phyloP scores from a whole-genome alignment of 768 basidiomycete genomes.

The Roridomyces roridus region DNA sequence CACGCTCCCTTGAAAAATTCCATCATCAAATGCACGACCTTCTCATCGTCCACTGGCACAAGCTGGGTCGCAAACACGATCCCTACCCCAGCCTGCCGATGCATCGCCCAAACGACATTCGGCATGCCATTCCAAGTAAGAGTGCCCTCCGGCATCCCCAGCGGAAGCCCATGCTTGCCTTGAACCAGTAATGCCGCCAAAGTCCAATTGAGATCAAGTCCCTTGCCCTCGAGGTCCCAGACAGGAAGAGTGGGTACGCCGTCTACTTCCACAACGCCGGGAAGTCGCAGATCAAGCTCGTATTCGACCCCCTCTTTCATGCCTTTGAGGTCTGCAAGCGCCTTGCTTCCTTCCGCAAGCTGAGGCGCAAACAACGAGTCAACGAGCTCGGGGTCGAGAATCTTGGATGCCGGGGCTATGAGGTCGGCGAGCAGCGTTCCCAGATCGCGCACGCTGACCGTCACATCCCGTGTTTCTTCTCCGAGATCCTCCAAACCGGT shows the following conservation, averaged over 20 bases:
- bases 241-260: not conserved
- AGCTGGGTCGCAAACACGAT: conserved; percentile 22
- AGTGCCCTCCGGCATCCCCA: conserved; percentile 10
- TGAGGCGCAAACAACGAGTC: conserved; percentile 10
- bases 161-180: not conserved
- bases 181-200: conserved; percentile 6
- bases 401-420: conserved; percentile 6
- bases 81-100: conserved; percentile 10
- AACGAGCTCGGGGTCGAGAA: conserved; percentile 3
- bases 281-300: not conserved
- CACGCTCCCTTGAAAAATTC: conserved; percentile 15
- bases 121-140: conserved; percentile 24
- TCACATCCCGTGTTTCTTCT: not conserved
- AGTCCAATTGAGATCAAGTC: conserved; percentile 7
- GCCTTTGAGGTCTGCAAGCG: conserved; percentile 2
- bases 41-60: conserved; percentile 20
- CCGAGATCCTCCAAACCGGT: conserved; percentile 3
- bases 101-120: conserved; percentile 22
- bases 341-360: not conserved
- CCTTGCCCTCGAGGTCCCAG: not conserved
- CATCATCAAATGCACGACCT: conserved; percentile 10
- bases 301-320: conserved; percentile 1
- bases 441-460: conserved; percentile 7
- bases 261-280: not conserved
- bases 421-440: conserved; percentile 14